Evolutionary conservation across 2,329 filamentous ascomycete species (phyloP).

Genomic region (Neonectria faginata): DNA sequence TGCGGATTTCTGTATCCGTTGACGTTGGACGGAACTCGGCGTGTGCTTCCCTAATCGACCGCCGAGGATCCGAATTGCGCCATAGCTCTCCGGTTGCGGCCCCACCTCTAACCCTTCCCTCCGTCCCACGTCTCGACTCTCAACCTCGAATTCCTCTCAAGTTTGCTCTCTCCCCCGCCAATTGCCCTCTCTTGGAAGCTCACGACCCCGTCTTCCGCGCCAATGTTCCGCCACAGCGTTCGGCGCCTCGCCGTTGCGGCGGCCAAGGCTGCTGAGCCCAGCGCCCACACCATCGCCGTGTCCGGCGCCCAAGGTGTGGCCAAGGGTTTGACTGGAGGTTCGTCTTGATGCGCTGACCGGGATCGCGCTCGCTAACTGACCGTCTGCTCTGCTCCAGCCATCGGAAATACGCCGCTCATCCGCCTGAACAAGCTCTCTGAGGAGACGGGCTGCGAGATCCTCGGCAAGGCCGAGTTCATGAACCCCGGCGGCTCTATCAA

Average conservation of each 20-base stretch:
- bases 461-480: constrained; percentile 98
- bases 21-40: constrained; percentile 40
- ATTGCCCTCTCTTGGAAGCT: constrained; percentile 30
- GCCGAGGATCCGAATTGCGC: constrained; percentile 47
- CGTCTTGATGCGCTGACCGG: neutral
- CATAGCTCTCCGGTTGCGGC: constrained; percentile 47
- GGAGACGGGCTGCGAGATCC: constrained; percentile 90
- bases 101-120: constrained; percentile 35
- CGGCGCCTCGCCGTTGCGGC: constrained; percentile 73
- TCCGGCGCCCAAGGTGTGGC: constrained; percentile 84
- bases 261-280: constrained; percentile 58
- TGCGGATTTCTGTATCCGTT: neutral
- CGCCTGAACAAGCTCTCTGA: constrained; percentile 88
- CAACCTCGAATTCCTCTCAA: constrained; percentile 28
- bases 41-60: constrained; percentile 29
- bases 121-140: neutral
- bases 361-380: constrained; percentile 4
- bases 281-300: constrained; percentile 75
- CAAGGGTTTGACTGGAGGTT: constrained; percentile 81
- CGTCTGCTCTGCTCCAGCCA: constrained; percentile 67
- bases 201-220: constrained; percentile 7
- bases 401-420: constrained; percentile 97
- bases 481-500: constrained; percentile 98
- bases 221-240: constrained; percentile 77
- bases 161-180: constrained; percentile 28